Conservation (phyloP, 2,329 filamentous ascomycete species). For the Amauroascus niger region DNA sequence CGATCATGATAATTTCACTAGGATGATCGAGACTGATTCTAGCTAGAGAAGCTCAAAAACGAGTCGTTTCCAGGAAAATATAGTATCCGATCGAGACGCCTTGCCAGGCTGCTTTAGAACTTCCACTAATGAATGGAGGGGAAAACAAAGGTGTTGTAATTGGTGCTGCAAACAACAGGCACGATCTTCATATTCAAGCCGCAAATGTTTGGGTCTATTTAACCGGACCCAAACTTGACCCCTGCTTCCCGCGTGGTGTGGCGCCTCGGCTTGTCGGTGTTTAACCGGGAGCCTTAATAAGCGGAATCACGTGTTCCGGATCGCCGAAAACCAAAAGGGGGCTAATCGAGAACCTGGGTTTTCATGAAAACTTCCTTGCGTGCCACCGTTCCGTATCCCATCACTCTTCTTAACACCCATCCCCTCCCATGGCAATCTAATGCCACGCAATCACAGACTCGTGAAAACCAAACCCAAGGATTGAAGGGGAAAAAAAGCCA, state of each 20-base stretch:
- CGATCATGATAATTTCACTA: too few relatives aligned
- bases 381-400: slow-evolving; percentile 1
- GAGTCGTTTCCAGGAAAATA: too few relatives aligned
- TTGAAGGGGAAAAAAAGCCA: too few relatives aligned
- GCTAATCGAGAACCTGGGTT: slow-evolving; percentile 1
- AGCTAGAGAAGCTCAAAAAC: too few relatives aligned
- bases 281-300: slow-evolving; percentile 4
- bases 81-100: too few relatives aligned
- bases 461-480: too few relatives aligned
- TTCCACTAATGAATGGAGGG: slow-evolving; percentile 27
- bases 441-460: too few relatives aligned
- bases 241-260: too few relatives aligned
- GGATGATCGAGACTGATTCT: too few relatives aligned
- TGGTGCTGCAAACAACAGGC: slow-evolving; percentile 41
- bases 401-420: neutral
- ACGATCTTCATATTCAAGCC: neutral
- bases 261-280: too few relatives aligned
- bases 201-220: neutral
- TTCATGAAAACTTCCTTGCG: neutral
- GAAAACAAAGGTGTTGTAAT: slow-evolving; percentile 40
- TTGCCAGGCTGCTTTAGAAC: too few relatives aligned
- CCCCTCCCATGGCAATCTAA: too few relatives aligned
- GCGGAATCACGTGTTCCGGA: neutral
- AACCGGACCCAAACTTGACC: neutral
- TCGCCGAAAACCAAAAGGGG: neutral